Evolutionary conservation across 1,139 yeast species (phyloP).

Genomic region (Wickerhamomyces sp.): DNA sequence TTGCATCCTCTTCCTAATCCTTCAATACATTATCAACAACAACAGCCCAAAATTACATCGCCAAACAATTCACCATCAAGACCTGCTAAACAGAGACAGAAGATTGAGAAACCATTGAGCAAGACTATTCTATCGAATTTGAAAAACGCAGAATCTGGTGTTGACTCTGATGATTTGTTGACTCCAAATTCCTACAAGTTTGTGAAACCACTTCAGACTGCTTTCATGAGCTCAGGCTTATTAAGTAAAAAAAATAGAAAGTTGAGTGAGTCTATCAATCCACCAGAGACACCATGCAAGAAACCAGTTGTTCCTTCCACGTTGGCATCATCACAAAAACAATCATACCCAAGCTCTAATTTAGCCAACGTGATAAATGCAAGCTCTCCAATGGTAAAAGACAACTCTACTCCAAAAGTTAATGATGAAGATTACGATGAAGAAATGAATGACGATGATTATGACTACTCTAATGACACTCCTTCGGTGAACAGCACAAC

Average conservation of each 20-base stretch:
- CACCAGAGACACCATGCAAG: constrained; percentile 84
- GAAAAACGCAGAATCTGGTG: constrained; percentile 30
- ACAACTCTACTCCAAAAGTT: constrained; percentile 20
- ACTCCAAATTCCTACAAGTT: constrained; percentile 59
- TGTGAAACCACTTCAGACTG: constrained; percentile 82
- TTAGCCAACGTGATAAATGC: constrained; percentile 25
- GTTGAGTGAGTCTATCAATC: constrained; percentile 32
- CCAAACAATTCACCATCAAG: constrained; percentile 26
- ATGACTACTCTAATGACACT: constrained; percentile 9
- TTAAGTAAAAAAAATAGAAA: constrained; percentile 60
- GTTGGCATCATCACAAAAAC: constrained; percentile 18
- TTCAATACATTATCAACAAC: constrained; percentile 17
- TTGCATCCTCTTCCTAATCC: constrained; percentile 21
- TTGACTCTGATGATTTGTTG: constrained; percentile 25
- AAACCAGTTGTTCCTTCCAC: constrained; percentile 34
- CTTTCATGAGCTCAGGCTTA: constrained; percentile 73
- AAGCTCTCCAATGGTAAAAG: constrained; percentile 23
- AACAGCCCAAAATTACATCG: constrained; percentile 13
- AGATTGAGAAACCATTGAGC: constrained; percentile 11
- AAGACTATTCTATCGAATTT: constrained; percentile 16
- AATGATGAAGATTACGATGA: constrained; percentile 6
- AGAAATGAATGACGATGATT: not conserved
- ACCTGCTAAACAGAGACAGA: constrained; percentile 23
- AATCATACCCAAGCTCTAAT: constrained; percentile 19
- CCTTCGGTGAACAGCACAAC: constrained; percentile 10